Percentiles rank a stretch among this genome's conserved stretches.
Conservation (phyloP, 2,329 filamentous ascomycete species). For the Neophaeococcomyces aloes region DNA sequence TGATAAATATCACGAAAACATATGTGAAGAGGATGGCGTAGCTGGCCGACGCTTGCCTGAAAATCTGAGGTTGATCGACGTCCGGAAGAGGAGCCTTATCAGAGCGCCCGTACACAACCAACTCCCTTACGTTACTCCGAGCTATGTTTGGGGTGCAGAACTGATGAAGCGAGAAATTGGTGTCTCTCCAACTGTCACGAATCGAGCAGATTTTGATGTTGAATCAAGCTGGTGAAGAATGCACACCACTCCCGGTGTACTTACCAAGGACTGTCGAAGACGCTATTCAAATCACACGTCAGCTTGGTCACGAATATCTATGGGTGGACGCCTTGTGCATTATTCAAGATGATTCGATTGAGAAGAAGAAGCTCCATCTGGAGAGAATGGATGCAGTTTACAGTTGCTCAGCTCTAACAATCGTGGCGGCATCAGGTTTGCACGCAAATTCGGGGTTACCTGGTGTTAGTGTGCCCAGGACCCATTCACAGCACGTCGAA, state of each 20-base stretch:
- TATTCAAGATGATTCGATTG: constrained; percentile 11
- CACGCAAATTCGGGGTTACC: constrained; percentile 5
- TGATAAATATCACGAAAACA: background rate
- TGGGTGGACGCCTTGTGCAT: constrained; percentile 18
- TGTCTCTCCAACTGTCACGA: background rate
- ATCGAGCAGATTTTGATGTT: background rate
- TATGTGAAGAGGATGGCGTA: background rate
- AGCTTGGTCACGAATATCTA: constrained; percentile 12
- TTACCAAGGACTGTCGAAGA: constrained; percentile 10
- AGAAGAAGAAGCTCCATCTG: constrained; percentile 8
- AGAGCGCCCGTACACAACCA: background rate
- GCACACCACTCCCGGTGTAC: no score
- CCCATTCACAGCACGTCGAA: background rate
- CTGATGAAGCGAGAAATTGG: background rate
- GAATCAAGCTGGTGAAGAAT: background rate
- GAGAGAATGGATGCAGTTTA: constrained; percentile 13
- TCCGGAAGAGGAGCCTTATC: background rate
- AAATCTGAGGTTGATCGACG: background rate
- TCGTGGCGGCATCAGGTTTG: constrained; percentile 1
- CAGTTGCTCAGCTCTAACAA: constrained; percentile 7
- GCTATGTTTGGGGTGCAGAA: constrained; percentile 5
- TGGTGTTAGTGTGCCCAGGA: constrained; percentile 1
- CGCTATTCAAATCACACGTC: constrained; percentile 9
- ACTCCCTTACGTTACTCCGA: background rate
- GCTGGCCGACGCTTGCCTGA: background rate